Percentiles rank a stretch among this genome's conserved stretches.
Evolutionary conservation across 2,329 filamentous ascomycete genomes (phyloP).

Genomic region (Torrubiella hemipterigena): DNA sequence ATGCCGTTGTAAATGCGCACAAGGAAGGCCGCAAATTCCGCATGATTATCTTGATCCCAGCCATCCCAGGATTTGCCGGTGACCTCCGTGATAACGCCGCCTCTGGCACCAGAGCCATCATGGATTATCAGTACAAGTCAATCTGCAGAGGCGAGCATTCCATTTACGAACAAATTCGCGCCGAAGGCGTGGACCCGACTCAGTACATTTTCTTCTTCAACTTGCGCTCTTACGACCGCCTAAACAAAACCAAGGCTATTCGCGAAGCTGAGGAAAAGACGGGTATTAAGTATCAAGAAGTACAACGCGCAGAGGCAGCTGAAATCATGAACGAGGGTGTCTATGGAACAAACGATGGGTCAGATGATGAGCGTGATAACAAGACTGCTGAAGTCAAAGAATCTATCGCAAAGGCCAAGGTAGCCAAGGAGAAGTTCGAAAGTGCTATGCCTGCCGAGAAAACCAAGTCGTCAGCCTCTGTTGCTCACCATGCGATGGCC

Average conservation of each 20-base stretch:
- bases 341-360: constrained; percentile 39
- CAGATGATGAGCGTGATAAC: constrained; percentile 31
- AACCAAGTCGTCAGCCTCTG: constrained; percentile 26
- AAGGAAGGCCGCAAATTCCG: constrained; percentile 81
- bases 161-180: constrained; percentile 67
- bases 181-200: constrained; percentile 62
- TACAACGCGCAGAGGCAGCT: constrained; percentile 79
- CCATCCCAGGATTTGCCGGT: constrained; percentile 87
- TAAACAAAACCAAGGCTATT: constrained; percentile 70
- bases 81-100: constrained; percentile 77
- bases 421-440: constrained; percentile 42
- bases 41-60: constrained; percentile 81
- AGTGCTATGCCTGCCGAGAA: constrained; percentile 26
- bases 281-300: constrained; percentile 72
- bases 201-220: constrained; percentile 92
- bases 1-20: constrained; percentile 70
- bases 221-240: constrained; percentile 78
- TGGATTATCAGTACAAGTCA: constrained; percentile 98
- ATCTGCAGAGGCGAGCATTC: constrained; percentile 86
- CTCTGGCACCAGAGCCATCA: constrained; percentile 80
- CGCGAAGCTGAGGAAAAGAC: constrained; percentile 67
- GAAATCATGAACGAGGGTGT: constrained; percentile 72
- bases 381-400: constrained; percentile 24
- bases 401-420: constrained; percentile 23
- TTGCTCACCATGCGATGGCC: constrained; percentile 76